Evolutionary conservation across 2,329 filamentous ascomycete species (phyloP).

Genomic region (Penicillium rolfsii): DNA sequence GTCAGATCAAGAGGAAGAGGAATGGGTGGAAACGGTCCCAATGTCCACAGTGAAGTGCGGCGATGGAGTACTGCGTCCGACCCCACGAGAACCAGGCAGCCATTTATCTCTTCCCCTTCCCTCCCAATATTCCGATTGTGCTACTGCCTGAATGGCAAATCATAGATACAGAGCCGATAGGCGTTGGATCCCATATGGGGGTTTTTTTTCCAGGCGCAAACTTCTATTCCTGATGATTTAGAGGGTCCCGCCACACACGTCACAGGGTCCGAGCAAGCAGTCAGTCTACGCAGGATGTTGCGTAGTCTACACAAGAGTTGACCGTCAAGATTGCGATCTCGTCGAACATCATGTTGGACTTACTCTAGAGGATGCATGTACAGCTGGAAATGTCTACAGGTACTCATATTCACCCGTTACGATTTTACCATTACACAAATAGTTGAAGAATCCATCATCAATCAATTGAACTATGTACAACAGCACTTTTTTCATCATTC

Average conservation of each 20-base stretch:
- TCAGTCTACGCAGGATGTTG: too few species aligned
- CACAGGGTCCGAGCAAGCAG: not conserved
- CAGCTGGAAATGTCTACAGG: not conserved
- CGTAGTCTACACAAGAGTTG: not conserved
- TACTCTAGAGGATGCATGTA: not conserved
- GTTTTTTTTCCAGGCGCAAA: not conserved
- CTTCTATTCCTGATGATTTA: not conserved
- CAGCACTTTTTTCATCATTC: conserved; percentile 39
- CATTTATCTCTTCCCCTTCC: not conserved
- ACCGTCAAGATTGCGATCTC: not conserved
- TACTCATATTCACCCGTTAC: not conserved
- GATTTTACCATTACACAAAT: not conserved
- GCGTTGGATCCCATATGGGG: not conserved
- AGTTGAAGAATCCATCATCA: not conserved
- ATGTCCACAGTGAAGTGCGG: not conserved
- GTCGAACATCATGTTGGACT: not conserved
- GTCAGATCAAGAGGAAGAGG: not conserved
- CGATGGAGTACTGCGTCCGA: not conserved
- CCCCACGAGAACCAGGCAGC: not conserved
- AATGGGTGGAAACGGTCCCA: not conserved
- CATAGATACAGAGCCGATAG: not conserved
- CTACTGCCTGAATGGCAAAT: not conserved
- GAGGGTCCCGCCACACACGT: conserved; percentile 1
- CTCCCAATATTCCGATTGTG: not conserved
- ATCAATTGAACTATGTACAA: conserved; percentile 34